Evolutionary conservation across 2,329 filamentous ascomycete genomes (phyloP), one percentile per base, ranked within the genome.

Genomic region (Pezizomycotina sp.): DNA sequence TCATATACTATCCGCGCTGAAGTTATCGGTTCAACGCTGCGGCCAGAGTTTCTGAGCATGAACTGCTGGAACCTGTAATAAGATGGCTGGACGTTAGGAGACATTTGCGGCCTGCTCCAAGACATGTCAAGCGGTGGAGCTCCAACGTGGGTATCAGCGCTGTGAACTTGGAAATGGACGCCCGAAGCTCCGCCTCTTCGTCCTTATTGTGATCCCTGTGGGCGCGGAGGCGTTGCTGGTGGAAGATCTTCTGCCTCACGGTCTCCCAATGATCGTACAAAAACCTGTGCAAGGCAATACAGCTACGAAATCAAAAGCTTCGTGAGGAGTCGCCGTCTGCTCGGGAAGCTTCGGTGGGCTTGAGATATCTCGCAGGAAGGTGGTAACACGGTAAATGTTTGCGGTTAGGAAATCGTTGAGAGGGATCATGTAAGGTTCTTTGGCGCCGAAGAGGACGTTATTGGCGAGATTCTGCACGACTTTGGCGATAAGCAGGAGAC

Each of bases 221-320:
- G n/a, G n/a, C 6, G 36, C 32, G 9, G 36, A 29, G 10, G 37
- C 41, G n/a, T 24, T 40, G 29, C 33, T 68, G 64, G 6, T 69
- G 63, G 20, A 70, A 62, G 12, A 78, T 62, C 25, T 69, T 70
- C 48, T 77, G 73, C 29, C 71, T 62, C 12, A 78, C 67, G 43
- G 74, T 70, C 44, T 78, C 74, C 72, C 73, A 77, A 45, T 78
- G 71, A 43, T 78, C 74, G 48, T 77, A 78, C 7, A 78, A 55
- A 47, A 77, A 78, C 25, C 73, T 62, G 55, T 78, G 74, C 9
- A 78, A 58, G 2, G 72, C 67, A 14, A 78, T 72, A 43, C 72
- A 75, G n/a, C 72, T 76, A 20, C 74, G 50, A 78, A 77, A 52
- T 77, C 74, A 42, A 74, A 74, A 2, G 67, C 65, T 27, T 53